phyloP scores from a whole-genome alignment of 345 rosid species.

The Fremontodendron californicum region DNA sequence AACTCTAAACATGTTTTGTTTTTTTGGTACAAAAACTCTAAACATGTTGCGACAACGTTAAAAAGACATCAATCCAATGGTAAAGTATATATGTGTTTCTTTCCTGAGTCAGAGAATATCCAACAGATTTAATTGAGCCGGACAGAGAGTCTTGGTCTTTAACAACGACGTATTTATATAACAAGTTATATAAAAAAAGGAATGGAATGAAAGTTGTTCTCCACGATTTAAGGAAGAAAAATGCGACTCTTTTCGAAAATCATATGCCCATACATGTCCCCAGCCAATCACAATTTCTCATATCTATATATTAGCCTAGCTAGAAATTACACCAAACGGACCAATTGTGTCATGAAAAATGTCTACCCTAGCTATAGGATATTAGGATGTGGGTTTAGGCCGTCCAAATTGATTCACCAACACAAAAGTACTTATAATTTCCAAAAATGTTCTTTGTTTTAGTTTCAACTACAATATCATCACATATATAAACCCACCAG shows the following conservation, averaged over 20 bases:
- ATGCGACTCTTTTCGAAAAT: neutral
- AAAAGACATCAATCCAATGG: neutral
- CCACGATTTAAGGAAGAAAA: neutral
- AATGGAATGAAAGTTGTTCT: neutral
- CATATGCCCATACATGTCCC: too few species aligned
- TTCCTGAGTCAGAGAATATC: neutral
- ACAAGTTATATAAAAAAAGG: too few species aligned
- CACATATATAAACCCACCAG: neutral
- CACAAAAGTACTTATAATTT: neutral
- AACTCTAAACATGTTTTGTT: too few species aligned
- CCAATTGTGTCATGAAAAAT: neutral
- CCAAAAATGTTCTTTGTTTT: neutral
- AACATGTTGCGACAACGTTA: constrained; percentile 5
- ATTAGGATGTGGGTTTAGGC: neutral
- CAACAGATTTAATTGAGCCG: constrained; percentile 1
- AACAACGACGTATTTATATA: too few species aligned
- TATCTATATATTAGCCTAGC: neutral
- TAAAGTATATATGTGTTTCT: neutral
- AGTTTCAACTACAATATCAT: neutral
- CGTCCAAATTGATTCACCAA: neutral
- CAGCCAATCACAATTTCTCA: neutral
- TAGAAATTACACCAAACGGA: neutral
- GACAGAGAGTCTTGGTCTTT: neutral
- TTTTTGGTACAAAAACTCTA: too few species aligned
- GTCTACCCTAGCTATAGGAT: neutral